Evolutionary conservation across 148 eudicot species (phyloP).

Genomic region (Fallopia convolvulus): DNA sequence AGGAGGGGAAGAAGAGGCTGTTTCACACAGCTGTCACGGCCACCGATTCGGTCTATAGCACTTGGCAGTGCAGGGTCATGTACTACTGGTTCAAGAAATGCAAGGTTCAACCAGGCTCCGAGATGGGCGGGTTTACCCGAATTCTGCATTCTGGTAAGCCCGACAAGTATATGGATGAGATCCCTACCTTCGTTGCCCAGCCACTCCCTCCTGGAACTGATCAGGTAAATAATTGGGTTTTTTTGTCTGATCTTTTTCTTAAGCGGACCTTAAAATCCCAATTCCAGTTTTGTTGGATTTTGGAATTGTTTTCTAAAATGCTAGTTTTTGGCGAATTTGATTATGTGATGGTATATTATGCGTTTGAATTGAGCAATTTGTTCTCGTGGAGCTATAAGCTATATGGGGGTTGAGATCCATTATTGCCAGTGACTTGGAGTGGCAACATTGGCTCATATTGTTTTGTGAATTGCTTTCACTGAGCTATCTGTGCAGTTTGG

Average conservation of each 20-base stretch:
- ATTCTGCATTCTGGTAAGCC: slow-evolving; percentile 78
- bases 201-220: slow-evolving; percentile 80
- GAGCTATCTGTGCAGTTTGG: background rate
- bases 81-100: slow-evolving; percentile 90
- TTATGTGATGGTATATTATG: background rate
- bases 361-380: background rate
- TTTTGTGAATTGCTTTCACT: background rate
- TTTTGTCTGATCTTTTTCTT: background rate
- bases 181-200: slow-evolving; percentile 93
- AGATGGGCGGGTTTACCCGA: slow-evolving; percentile 97
- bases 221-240: slow-evolving; percentile 34
- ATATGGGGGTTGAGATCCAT: background rate
- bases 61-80: slow-evolving; percentile 96
- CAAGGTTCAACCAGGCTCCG: slow-evolving; percentile 37
- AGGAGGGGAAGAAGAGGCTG: slow-evolving; percentile 31
- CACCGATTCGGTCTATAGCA: slow-evolving; percentile 80
- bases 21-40: slow-evolving; percentile 94
- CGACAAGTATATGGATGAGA: slow-evolving; percentile 82
- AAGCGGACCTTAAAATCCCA: background rate
- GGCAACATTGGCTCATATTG: background rate
- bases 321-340: background rate
- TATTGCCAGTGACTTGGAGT: background rate
- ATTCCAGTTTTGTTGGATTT: background rate
- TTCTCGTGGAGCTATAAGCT: background rate
- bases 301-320: background rate